phyloP scores from a whole-genome alignment of 1,284 basidiomycete genomes.

The Sporisorium reilianum region DNA sequence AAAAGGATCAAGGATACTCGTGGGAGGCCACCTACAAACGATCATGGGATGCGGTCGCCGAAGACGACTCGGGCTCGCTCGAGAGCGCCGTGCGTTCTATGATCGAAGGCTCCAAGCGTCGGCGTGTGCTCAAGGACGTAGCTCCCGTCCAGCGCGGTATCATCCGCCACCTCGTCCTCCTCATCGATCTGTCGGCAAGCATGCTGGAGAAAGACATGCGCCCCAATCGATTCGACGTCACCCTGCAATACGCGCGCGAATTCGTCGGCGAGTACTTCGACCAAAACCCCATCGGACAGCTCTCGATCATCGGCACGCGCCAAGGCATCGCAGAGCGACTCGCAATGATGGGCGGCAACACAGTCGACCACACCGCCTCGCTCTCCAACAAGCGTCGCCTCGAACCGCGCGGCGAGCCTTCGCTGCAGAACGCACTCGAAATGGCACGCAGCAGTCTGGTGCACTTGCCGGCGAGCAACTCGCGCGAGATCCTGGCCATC shows the following conservation, averaged over 20 bases:
- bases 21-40: conserved; percentile 96
- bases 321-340: conserved; percentile 66
- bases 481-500: conserved; percentile 90
- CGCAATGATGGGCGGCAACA: conserved; percentile 83
- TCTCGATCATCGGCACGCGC: conserved; percentile 65
- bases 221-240: conserved; percentile 82
- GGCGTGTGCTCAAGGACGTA: conserved; percentile 76
- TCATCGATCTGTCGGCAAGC: conserved; percentile 88
- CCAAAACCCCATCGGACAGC: conserved; percentile 97
- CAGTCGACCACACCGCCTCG: conserved; percentile 87
- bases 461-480: conserved; percentile 93
- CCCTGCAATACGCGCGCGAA: conserved; percentile 80
- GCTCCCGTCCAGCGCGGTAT: conserved; percentile 92
- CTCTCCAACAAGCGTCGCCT: conserved; percentile 88
- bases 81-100: conserved; percentile 89
- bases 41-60: conserved; percentile 95
- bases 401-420: conserved; percentile 91
- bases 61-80: conserved; percentile 91
- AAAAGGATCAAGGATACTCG: conserved; percentile 75
- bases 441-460: conserved; percentile 75
- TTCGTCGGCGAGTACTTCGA: conserved; percentile 98
- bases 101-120: conserved; percentile 83
- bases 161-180: conserved; percentile 90
- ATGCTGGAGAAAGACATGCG: conserved; percentile 97
- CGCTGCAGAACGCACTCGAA: conserved; percentile 93